Percentiles rank a stretch among this genome's conserved stretches.
Evolutionary conservation across 257 asterid genomes (phyloP).

Genomic region (Fraxinus pennsylvanica): DNA sequence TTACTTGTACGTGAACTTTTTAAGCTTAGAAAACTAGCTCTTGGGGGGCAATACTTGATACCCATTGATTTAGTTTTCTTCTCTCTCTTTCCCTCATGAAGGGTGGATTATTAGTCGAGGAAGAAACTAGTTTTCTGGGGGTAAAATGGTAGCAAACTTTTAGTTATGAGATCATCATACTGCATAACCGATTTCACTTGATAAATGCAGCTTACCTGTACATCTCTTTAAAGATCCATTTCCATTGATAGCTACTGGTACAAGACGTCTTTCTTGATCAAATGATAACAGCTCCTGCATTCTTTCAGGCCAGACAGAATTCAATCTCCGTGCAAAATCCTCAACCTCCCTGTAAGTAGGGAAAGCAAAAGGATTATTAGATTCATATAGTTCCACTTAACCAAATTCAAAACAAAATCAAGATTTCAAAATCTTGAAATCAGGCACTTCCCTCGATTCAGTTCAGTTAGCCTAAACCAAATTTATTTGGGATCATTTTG

Average conservation of each 20-base stretch:
- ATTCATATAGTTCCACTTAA: background rate
- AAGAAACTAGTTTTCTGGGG: background rate
- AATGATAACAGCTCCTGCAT: conserved; percentile 75
- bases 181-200: background rate
- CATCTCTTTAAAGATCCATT: conserved; percentile 67
- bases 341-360: conserved; percentile 81
- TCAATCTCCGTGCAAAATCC: conserved; percentile 94
- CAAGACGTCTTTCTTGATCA: conserved; percentile 69
- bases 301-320: conserved; percentile 89
- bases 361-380: background rate
- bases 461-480: background rate
- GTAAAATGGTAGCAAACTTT: background rate
- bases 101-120: too few species aligned
- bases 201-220: conserved; percentile 42
- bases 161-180: background rate
- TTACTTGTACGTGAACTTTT: too few species aligned
- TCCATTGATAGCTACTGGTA: conserved; percentile 54
- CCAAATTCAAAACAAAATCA: background rate
- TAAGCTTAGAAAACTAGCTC: too few species aligned
- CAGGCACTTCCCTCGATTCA: background rate
- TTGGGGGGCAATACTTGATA: too few species aligned
- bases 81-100: too few species aligned
- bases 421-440: background rate
- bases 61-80: background rate
- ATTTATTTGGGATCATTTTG: background rate